phyloP scores from a whole-genome alignment of 768 basidiomycete species.

The Macrolepiota dolichaula region DNA sequence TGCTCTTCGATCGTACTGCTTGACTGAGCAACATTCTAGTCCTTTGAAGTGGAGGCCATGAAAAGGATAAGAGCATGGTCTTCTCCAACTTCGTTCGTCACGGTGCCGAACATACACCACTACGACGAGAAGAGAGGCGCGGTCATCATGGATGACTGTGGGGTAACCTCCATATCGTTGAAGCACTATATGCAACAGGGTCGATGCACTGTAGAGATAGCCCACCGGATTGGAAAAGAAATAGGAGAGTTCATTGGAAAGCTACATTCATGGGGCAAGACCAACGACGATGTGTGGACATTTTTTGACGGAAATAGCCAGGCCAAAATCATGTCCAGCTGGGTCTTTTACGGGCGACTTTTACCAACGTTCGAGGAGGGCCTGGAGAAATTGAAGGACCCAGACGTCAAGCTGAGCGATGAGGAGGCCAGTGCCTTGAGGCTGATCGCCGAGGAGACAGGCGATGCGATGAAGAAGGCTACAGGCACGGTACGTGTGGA shows the following conservation, averaged over 20 bases:
- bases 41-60: conserved; percentile 47
- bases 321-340: conserved; percentile 38
- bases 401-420: conserved; percentile 35
- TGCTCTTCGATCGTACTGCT: not conserved
- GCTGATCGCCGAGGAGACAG: conserved; percentile 21
- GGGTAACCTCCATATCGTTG: conserved; percentile 33
- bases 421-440: conserved; percentile 28
- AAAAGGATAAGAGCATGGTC: conserved; percentile 36
- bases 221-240: conserved; percentile 43
- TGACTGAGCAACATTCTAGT: conserved; percentile 17
- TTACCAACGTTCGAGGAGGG: conserved; percentile 32
- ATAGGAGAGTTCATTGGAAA: conserved; percentile 54
- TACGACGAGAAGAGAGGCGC: conserved; percentile 47
- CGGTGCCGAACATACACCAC: conserved; percentile 44
- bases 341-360: conserved; percentile 42
- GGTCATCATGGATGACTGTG: conserved; percentile 65
- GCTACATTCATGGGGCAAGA: conserved; percentile 48
- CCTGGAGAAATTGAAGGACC: conserved; percentile 35
- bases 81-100: conserved; percentile 34
- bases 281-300: conserved; percentile 20
- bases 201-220: conserved; percentile 24
- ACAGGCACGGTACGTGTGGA: conserved; percentile 25
- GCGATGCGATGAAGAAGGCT: conserved; percentile 21
- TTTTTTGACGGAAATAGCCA: conserved; percentile 37
- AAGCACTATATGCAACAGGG: conserved; percentile 38